A percentile compares a stretch with the other conserved stretches of the same genome.
Conservation (phyloP, 108 stramenopile genomes). For the Skeletonema marinoi region DNA sequence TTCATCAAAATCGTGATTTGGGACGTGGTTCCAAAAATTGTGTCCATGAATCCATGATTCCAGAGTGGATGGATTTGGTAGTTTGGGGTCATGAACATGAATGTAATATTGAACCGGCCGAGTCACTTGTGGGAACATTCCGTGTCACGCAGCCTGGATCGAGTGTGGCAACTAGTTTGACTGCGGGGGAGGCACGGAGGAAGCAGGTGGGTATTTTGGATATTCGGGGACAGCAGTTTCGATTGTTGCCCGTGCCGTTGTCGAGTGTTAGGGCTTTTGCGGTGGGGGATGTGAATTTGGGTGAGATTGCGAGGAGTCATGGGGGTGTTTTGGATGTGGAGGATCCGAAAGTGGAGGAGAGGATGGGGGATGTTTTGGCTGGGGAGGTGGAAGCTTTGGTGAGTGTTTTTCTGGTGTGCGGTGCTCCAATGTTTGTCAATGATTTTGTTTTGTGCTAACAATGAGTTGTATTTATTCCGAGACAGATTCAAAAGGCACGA, state of each 20-base stretch:
- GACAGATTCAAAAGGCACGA: slow-evolving; percentile 40
- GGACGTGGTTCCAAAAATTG: slow-evolving; percentile 96
- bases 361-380: slow-evolving; percentile 64
- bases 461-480: background rate
- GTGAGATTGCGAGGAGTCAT: slow-evolving; percentile 24
- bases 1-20: slow-evolving; percentile 97
- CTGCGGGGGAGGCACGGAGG: slow-evolving; percentile 81
- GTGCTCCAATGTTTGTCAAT: background rate
- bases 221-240: slow-evolving; percentile 73
- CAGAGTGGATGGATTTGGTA: slow-evolving; percentile 97
- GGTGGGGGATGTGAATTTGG: slow-evolving; percentile 66
- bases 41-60: slow-evolving; percentile 96
- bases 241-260: slow-evolving; percentile 75
- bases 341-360: slow-evolving; percentile 78
- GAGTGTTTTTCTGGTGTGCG: slow-evolving; percentile 1
- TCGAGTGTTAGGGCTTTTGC: slow-evolving; percentile 85
- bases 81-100: slow-evolving; percentile 98
- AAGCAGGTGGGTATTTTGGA: slow-evolving; percentile 92
- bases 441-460: background rate
- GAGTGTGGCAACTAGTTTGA: slow-evolving; percentile 90
- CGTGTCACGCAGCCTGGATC: slow-evolving; percentile 95
- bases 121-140: slow-evolving; percentile 92
- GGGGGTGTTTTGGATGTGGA: slow-evolving; percentile 67
- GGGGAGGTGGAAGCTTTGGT: slow-evolving; percentile 72
- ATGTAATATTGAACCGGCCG: slow-evolving; percentile 81